Base-by-base conservation (phyloP, 2,329 filamentous ascomycete genomes). In the Paraconiothyrium sp. region DNA sequence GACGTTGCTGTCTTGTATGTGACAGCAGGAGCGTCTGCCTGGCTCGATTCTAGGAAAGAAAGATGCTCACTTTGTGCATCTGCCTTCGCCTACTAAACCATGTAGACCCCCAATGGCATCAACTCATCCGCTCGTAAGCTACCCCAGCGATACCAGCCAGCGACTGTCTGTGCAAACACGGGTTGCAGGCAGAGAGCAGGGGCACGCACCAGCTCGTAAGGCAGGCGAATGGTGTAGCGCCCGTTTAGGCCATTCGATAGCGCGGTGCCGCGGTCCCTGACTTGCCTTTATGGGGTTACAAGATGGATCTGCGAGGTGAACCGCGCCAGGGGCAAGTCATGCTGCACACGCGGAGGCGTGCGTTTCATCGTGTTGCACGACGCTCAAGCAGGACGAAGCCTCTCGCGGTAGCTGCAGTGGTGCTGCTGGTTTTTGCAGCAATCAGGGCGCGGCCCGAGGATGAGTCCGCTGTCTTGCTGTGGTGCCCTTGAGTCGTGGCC, bases 221-320 rank as follows among this genome's bases (percentile, higher is more conserved):
- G 35, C 32, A 54, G 51, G 37, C 51, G 51, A 32, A 30, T 35
- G 49, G 37, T 30, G 56, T 34, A 48, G 55, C 55, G 44, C 46
- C 55, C 44, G 37, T 24, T 50, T 58, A 27, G 58, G 54, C 47
- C 48, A 58, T 58, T 52, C 54, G 24, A 54, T 58, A 54, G 59
- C 47, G 52, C 13, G 30, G 46, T 37, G 24, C 34, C 4, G 3
- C 47, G 32, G 49, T 60, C 54, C 61, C 54, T 60, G 62, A 9
- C 43, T 43, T 54, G 34, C 37, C 48, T 39, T n/a, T 24, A 7
- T 37, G 30, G n/a, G 39, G 24, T 50, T 11, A 35, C 22, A 48
- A 22, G 16, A 24, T 39, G 48, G 57, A 50, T 44, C 10, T 20
- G 48, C 37, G 32, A 49, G 54, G 54, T 57, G 54, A 57, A 57